Percentiles rank a stretch among this genome's conserved stretches.
Conservation (phyloP, 345 rosid genomes). For the Erodium maritimum region DNA sequence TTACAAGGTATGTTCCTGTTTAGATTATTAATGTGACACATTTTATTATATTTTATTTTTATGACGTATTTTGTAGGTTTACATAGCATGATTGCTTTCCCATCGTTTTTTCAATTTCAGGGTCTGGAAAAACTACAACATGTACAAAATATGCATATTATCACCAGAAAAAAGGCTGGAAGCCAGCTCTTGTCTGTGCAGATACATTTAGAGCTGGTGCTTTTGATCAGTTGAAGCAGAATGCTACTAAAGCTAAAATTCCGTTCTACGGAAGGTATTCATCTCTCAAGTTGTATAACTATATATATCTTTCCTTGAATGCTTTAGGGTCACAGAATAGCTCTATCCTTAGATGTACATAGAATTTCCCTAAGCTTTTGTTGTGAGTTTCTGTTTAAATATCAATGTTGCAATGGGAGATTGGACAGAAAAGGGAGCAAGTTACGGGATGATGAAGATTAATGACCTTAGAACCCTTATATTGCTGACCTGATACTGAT, state of each 20-base stretch:
- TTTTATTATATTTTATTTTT: not conserved
- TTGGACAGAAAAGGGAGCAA: not conserved
- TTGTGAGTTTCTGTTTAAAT: no score
- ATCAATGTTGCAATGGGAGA: not conserved
- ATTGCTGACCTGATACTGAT: not conserved
- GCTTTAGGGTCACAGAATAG: conserved; percentile 2
- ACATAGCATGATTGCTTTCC: not conserved
- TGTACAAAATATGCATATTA: conserved; percentile 78
- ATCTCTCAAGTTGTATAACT: not conserved
- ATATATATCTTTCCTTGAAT: not conserved
- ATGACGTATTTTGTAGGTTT: not conserved
- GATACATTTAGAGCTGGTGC: conserved; percentile 92
- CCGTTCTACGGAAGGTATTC: conserved; percentile 76
- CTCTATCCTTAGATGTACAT: not conserved
- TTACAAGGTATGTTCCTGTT: conserved; percentile 51
- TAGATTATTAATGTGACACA: no score
- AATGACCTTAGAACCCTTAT: not conserved
- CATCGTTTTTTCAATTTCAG: conserved; percentile 17
- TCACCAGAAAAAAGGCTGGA: conserved; percentile 82
- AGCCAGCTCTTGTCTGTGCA: conserved; percentile 82
- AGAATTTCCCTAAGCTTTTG: not conserved
- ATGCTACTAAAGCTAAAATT: conserved; percentile 75
- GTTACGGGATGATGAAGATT: not conserved
- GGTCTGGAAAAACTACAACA: conserved; percentile 77
- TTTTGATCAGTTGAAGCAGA: conserved; percentile 84